Evolutionary conservation across 495 filamentous ascomycete species (phyloP), one percentile per base, ranked within the genome.

Genomic region (Tuber indicum): DNA sequence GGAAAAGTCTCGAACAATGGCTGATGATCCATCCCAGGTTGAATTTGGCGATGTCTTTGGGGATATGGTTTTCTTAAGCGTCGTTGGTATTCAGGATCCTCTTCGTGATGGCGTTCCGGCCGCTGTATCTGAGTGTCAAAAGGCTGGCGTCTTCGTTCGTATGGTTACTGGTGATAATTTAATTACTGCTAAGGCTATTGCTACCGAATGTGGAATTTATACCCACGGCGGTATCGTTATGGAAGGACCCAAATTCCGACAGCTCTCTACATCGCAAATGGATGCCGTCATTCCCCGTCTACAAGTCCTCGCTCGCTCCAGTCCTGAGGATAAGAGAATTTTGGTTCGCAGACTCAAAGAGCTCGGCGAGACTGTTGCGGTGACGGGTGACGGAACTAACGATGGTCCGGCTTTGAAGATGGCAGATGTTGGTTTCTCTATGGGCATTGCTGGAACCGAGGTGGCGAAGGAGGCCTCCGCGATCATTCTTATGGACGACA

Each of bases 141-240:
- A 88, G 41, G 94, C 94, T 46, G 94, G 94, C 79, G 92, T 97
- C 70, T 90, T 90, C 79, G 93, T 96, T 21, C 90, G 92, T 49
- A 97, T 97, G 94, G 93, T 97, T 23, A 97, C 94, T 42, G 94
- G 94, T 75, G 94, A 97, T 81, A 96, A 96, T 78, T 87, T 94
- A 73, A 85, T 89, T 74, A 97, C 94, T 19, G 94, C 94, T n/a
- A 91, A 91, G 78, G 92, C 93, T 41, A 94, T 97, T 78, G 94
- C 94, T 10, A 84, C 88, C 45, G 92, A 96, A 79, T 96, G 94
- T 85, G 93, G 93, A 42, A 96, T 97, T 75, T 91, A 89, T 79
- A 92, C 89, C 3, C 78, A 88, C 8, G 93, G 91, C 32, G 93
- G 93, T 72, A 78, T 94, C 75, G 91, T 92, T 58, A 93, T 97